Evolutionary conservation across 306 rosid genomes (phyloP), one percentile per base, ranked within the genome.

Genomic region (Sicyos baderoa): DNA sequence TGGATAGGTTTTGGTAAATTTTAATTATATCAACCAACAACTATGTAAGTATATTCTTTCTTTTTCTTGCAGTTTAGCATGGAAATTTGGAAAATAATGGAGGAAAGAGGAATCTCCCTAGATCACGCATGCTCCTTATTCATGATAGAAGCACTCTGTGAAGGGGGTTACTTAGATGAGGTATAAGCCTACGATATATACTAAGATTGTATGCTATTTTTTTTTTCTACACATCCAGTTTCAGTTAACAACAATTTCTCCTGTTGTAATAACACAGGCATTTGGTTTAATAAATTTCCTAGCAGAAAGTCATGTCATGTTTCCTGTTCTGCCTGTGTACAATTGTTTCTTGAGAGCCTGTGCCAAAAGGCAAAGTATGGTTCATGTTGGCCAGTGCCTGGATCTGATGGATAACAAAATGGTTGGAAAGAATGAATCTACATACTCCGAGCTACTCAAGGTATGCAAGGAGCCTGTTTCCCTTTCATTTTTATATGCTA

Each of bases 81-180:
- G 90, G 89, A 91, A 79, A 84, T 83, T 59, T 89, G 90, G 95
- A 82, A 77, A 65, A 71, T 89, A 72, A 87, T 91, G 97, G 83
- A 82, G 64, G 82, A 58, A 72, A 83, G 78, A 62, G 81, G 83
- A 54, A 76, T 89, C 75, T 70, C 79, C 51, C 71, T 86, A 72
- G 72, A 89, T 60, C 42, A 69, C 64, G 58, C 0, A 10, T 84
- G 95, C 77, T 83, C 82, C 68, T 54, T 72, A 79, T 84, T 83
- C 67, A 85, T 91, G 82, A 54, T 82, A 25, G 77, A 57, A 55
- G 77, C 97, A 71, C 89, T 91, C 48, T 87, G 95, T 79, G 75
- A 80, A 70, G 90, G 89, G 69, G 92, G 88, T 79, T 80, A 80
- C 82, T 55, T 79, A 56, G 91, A 87, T 44, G 85, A 91, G 95